Base-by-base conservation (phyloP, 768 basidiomycete genomes). In the Rhizopogon vesiculosus region DNA sequence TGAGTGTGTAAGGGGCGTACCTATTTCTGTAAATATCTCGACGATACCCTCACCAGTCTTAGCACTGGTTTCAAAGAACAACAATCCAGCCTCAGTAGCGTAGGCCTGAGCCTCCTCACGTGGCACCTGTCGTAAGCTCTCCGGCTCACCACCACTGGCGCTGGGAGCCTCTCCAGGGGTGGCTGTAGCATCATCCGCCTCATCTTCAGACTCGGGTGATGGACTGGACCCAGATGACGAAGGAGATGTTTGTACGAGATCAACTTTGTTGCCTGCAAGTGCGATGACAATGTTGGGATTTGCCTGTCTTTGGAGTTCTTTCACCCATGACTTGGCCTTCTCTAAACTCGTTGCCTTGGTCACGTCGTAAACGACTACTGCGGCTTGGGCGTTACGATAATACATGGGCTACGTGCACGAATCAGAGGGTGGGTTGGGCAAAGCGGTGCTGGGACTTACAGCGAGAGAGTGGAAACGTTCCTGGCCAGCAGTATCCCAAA, bases 261-360 rank as follows among this genome's bases (percentile, higher is more conserved):
- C 88, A 59, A 98, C 83, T 74, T 99, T 98, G 82, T 99, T 99
- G 31, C 97, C 97, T 10, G 93, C 93, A 51, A 99, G 85, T 6
- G 96, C 95, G 64, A 99, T 98, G 68, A 99, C 95, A 67, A 98
- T 98, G 70, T 98, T 98, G 38, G 96, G 95, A 69, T 98, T 97
- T 22, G 97, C 97, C 68, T 99, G 97, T 61, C 97, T 85, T 70
- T 99, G 97, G 22, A 99, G 81, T 73, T 99, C 97, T 76, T 97
- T 98, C 56, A 99, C 94, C 97, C 97, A 99, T 31, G 95, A 93
- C 78, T 98, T 98, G 53, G 97, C 97, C 72, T 98, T 98, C 72
- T 98, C 96, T 56, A 99, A 79, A 65, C 93, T 96, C 55, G 89
- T 82, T 44, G 92, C 90, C 73, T 98, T 97, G 49, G 96, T 98